Evolutionary conservation across 2,329 filamentous ascomycete species (phyloP).

Genomic region (Epichloe brachyelytri): DNA sequence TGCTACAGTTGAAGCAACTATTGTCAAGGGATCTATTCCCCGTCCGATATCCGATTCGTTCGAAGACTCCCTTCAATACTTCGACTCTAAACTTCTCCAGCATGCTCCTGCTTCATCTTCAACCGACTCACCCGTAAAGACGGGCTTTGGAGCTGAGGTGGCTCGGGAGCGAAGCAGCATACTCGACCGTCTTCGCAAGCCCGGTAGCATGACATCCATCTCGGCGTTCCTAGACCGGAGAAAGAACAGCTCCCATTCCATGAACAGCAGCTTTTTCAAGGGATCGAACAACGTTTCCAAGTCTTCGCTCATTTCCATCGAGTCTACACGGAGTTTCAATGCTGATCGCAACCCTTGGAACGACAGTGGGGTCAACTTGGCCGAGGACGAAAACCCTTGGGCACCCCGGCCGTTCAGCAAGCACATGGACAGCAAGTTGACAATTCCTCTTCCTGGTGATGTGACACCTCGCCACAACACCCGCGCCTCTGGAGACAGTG

Average conservation of each 20-base stretch:
- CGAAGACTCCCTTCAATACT: constrained; percentile 91
- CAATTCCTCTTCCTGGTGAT: constrained; percentile 61
- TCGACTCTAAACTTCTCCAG: constrained; percentile 92
- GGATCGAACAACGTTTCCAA: constrained; percentile 84
- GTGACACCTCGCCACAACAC: constrained; percentile 71
- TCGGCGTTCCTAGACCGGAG: constrained; percentile 91
- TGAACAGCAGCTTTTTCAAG: constrained; percentile 78
- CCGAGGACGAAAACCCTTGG: constrained; percentile 71
- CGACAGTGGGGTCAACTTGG: constrained; percentile 87
- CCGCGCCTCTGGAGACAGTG: constrained; percentile 79
- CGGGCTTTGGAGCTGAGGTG: constrained; percentile 70
- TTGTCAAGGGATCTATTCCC: constrained; percentile 87
- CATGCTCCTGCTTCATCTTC: constrained; percentile 70
- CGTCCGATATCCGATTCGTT: constrained; percentile 99
- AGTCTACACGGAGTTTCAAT: constrained; percentile 80
- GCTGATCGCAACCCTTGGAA: constrained; percentile 97
- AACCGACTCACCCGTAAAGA: constrained; percentile 80
- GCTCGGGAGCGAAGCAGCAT: constrained; percentile 68
- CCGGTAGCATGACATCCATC: constrained; percentile 85
- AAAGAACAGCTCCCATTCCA: constrained; percentile 84
- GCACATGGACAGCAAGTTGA: constrained; percentile 49
- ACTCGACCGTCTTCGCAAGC: constrained; percentile 88
- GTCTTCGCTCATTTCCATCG: constrained; percentile 88
- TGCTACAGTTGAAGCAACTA: constrained; percentile 74
- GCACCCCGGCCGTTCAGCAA: constrained; percentile 50